Conservation (phyloP, 345 rosid genomes). For the Bruguiera gymnorhiza region DNA sequence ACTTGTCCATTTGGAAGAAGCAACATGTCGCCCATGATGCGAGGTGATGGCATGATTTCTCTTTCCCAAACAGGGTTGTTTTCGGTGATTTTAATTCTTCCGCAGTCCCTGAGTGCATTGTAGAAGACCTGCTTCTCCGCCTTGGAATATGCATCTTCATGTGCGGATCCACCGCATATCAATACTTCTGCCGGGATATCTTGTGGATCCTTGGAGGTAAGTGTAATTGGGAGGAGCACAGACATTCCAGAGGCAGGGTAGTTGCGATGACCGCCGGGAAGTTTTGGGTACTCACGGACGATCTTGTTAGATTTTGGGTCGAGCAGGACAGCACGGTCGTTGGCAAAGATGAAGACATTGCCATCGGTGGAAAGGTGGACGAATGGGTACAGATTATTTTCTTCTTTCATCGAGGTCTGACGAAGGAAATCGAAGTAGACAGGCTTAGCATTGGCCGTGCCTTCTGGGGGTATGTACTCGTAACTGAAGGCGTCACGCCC, state of each 20-base stretch:
- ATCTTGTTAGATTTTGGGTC: constrained; percentile 42
- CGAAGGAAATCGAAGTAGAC: constrained; percentile 42
- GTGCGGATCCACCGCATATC: constrained; percentile 56
- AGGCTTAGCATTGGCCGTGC: constrained; percentile 37
- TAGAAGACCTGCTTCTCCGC: constrained; percentile 29
- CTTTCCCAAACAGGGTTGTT: constrained; percentile 51
- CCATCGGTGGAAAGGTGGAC: constrained; percentile 78
- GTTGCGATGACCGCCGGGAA: constrained; percentile 70
- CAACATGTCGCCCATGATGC: constrained; percentile 72
- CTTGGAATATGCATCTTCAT: constrained; percentile 32
- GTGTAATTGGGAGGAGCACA: constrained; percentile 53
- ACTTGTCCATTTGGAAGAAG: constrained; percentile 72
- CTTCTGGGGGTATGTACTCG: constrained; percentile 69
- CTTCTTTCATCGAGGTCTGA: constrained; percentile 46
- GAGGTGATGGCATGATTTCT: constrained; percentile 61
- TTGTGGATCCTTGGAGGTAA: constrained; percentile 17
- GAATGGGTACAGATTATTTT: constrained; percentile 84
- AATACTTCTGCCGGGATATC: constrained; percentile 47
- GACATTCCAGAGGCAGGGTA: constrained; percentile 77
- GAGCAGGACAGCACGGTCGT: constrained; percentile 64
- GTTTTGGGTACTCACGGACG: constrained; percentile 57
- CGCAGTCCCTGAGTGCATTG: constrained; percentile 59
- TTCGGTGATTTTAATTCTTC: constrained; percentile 46
- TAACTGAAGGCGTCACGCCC: constrained; percentile 68
- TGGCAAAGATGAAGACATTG: constrained; percentile 75